Base-by-base conservation (phyloP, 2,329 filamentous ascomycete genomes). In the Aspergillus fumigatus region DNA sequence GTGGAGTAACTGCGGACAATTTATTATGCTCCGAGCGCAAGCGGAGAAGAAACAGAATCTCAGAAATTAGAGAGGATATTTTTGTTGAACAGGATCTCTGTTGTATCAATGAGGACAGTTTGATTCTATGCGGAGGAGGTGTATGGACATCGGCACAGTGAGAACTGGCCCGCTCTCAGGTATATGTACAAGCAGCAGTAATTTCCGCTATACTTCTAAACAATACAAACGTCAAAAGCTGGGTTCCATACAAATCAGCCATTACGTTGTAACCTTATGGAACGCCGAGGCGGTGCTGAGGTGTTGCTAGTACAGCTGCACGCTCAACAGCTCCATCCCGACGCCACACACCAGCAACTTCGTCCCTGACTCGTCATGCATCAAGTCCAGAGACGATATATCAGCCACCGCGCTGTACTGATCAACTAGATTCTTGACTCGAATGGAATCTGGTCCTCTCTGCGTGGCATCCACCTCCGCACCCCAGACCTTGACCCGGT, bases 321-420 rank as follows among this genome's bases (percentile, higher is more conserved):
- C 50, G 43, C 56, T 57, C 64, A 77, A 73, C 55, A 79, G 62
- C 59, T 82, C 78, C 73, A 80, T 77, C 1, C 80, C 80, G 35
- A 82, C 79, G 25, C 80, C 80, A 53, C 74, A 77, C 1, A 81
- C 62, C 47, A 82, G 51, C 50, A 81, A 54, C 57, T 64, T 62
- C 38, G 55, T 48, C 26, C 53, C 58, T 21, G 47, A 26, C 11
- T 53, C 47, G 5, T 60, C 54, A 14, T 52, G 56, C 48, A 78
- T 64, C 2, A 78, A 60, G n/a, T 75, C 77, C 66, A 85, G 68
- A 27, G 77, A 75, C 2, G 82, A 80, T 19, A 83, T 77, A 69
- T 86, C 83, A 14, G 82, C 82, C 3, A 85, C 80, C 26, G 76
- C 71, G 21, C 80, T 83, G 57, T 75, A 76, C 48, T 59, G 57